Percentiles rank a stretch among this genome's conserved stretches.
These are phyloP conservation scores for Cercospora sp. DNA, from an alignment of 2,329 filamentous ascomycete genomes.

Conservation along the genomic window DNA sequence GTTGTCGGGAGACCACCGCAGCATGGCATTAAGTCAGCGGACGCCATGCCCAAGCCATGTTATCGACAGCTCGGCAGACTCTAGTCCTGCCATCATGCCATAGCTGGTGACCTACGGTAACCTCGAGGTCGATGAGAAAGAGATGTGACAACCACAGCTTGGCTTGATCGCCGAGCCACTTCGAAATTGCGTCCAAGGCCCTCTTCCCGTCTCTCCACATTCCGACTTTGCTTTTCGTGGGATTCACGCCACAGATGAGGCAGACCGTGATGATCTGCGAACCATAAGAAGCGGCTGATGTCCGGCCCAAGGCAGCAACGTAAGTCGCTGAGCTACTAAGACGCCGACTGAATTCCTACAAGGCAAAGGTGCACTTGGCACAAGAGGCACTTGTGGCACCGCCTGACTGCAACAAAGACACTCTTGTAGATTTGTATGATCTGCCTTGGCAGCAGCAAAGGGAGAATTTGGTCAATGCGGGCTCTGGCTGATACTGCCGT, in stretches of 20 bases:
- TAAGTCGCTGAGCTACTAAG: background rate
- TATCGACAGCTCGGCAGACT: background rate
- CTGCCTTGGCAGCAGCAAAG: background rate
- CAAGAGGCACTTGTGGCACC: background rate
- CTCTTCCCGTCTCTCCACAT: background rate
- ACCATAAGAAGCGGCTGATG: background rate
- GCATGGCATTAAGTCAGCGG: background rate
- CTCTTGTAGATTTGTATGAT: background rate
- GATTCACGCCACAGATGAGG: background rate
- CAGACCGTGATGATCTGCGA: background rate
- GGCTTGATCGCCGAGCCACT: background rate
- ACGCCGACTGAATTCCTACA: background rate
- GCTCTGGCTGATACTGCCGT: background rate
- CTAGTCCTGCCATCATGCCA: background rate
- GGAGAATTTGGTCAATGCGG: background rate
- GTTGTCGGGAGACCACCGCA: background rate
- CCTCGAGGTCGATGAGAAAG: background rate
- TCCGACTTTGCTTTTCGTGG: background rate
- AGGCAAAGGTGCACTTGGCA: background rate
- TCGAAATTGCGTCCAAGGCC: background rate
- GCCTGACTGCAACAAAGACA: background rate
- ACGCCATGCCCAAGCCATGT: background rate
- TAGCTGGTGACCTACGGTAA: background rate
- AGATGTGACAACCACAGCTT: background rate
- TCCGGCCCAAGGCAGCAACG: background rate